A percentile compares a stretch with the other conserved stretches of the same genome.
These are phyloP conservation scores for Suhomyces bolitotheri DNA, from an alignment of 1,139 yeast species.

Conservation along the genomic window DNA sequence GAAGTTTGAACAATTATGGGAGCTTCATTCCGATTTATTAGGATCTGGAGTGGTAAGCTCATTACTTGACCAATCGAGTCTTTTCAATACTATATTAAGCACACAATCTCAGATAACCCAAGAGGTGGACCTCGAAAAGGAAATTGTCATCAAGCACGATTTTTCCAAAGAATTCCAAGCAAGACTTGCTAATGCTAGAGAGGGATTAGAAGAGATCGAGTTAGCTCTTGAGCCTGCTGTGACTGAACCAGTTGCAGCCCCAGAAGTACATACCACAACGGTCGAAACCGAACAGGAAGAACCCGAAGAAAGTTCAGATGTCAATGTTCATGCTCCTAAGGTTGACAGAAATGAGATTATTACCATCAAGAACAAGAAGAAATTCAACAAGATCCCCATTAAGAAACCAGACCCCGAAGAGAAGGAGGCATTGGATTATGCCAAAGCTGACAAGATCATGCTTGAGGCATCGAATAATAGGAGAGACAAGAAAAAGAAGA, in stretches of 20 bases:
- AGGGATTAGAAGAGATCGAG: constrained; percentile 21
- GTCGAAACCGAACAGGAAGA: constrained; percentile 7
- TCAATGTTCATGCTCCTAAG: too few species aligned
- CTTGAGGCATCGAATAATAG: constrained; percentile 23
- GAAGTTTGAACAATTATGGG: constrained; percentile 18
- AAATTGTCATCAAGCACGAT: constrained; percentile 21
- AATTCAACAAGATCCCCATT: constrained; percentile 15
- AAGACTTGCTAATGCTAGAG: constrained; percentile 21
- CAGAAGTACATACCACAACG: too few species aligned
- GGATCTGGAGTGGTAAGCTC: background rate
- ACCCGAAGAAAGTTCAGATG: constrained; percentile 2
- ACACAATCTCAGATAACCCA: constrained; percentile 16
- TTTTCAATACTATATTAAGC: constrained; percentile 14
- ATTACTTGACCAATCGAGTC: constrained; percentile 18
- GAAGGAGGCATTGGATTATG: constrained; percentile 42
- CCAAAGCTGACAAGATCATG: constrained; percentile 50
- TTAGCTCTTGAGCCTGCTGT: constrained; percentile 11
- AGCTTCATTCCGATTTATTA: constrained; percentile 9
- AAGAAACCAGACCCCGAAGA: constrained; percentile 10
- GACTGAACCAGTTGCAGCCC: constrained; percentile 6
- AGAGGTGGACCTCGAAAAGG: constrained; percentile 22
- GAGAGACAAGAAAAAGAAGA: constrained; percentile 29
- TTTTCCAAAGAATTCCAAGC: constrained; percentile 17
- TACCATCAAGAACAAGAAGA: constrained; percentile 45
- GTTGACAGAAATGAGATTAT: constrained; percentile 53